A percentile compares a stretch with the other conserved stretches of the same genome.
Conservation (phyloP, 768 basidiomycete species). For the Leccinum imitatum region DNA sequence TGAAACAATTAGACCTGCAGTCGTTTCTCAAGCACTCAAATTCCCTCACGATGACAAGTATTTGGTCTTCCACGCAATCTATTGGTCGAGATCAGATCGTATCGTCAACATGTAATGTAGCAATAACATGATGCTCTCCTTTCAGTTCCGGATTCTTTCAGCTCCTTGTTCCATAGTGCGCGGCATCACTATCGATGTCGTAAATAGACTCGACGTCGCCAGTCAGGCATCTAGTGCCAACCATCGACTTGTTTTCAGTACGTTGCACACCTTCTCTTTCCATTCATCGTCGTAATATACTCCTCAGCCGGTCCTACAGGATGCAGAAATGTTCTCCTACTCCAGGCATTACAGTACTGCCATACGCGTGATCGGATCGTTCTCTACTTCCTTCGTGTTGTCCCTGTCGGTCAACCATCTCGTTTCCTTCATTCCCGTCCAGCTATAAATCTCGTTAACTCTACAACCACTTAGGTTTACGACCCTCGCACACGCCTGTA, state of each 20-base stretch:
- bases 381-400: constrained; percentile 67
- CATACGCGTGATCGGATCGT: constrained; percentile 71
- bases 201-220: constrained; percentile 53
- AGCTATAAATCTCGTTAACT: constrained; percentile 68
- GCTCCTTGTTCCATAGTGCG: constrained; percentile 73
- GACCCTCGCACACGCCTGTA: constrained; percentile 77
- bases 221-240: constrained; percentile 47
- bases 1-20: constrained; percentile 32
- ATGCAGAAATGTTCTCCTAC: constrained; percentile 73
- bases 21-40: constrained; percentile 44
- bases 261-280: constrained; percentile 26
- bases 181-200: constrained; percentile 56
- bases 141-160: constrained; percentile 66
- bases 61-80: constrained; percentile 74
- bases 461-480: constrained; percentile 69
- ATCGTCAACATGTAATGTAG: background rate
- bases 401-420: background rate
- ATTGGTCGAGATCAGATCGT: constrained; percentile 60
- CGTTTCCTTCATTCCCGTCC: background rate
- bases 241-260: constrained; percentile 65
- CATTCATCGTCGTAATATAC: background rate
- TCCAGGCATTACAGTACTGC: constrained; percentile 76
- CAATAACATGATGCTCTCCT: background rate
- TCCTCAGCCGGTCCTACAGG: constrained; percentile 65
- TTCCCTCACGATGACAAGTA: constrained; percentile 45